Evolutionary conservation across 306 rosid genomes (phyloP).

Genomic region (Phaseolus lunatus): DNA sequence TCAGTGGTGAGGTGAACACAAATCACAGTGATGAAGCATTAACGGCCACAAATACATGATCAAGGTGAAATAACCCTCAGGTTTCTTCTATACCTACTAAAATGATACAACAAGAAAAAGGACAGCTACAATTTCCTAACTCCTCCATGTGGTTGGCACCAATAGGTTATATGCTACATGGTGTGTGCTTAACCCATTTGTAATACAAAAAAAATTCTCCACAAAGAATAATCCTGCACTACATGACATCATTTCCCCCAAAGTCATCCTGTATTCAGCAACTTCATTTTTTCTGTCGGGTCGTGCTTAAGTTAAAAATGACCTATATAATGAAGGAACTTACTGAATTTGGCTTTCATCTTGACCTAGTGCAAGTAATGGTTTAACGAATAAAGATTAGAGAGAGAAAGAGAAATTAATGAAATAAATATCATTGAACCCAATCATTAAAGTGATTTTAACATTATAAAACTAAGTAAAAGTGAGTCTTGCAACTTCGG

Average conservation of each 20-base stretch:
- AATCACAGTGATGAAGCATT: slow-evolving; percentile 12
- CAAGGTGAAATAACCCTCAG: not conserved
- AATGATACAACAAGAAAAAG: slow-evolving; percentile 4
- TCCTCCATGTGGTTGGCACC: not conserved
- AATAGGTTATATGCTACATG: not conserved
- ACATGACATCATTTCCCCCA: not conserved
- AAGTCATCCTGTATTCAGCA: not conserved
- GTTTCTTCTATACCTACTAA: not conserved
- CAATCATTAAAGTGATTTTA: not conserved
- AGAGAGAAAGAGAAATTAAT: not conserved
- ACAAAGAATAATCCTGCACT: not conserved
- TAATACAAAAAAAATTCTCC: not conserved
- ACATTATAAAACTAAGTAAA: slow-evolving; percentile 29
- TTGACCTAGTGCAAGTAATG: not conserved
- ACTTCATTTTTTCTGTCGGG: not conserved
- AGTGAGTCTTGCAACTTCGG: not conserved
- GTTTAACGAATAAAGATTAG: not conserved
- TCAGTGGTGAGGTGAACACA: not conserved
- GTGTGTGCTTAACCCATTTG: not conserved
- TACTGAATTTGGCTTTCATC: not conserved
- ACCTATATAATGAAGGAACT: not conserved
- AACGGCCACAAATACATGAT: not conserved
- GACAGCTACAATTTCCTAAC: slow-evolving; percentile 14
- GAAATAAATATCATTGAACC: slow-evolving; percentile 12
- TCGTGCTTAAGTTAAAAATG: not conserved